A percentile compares a stretch with the other conserved stretches of the same genome.
Conservation (phyloP, 768 basidiomycete genomes). For the Leccinum arenicola region DNA sequence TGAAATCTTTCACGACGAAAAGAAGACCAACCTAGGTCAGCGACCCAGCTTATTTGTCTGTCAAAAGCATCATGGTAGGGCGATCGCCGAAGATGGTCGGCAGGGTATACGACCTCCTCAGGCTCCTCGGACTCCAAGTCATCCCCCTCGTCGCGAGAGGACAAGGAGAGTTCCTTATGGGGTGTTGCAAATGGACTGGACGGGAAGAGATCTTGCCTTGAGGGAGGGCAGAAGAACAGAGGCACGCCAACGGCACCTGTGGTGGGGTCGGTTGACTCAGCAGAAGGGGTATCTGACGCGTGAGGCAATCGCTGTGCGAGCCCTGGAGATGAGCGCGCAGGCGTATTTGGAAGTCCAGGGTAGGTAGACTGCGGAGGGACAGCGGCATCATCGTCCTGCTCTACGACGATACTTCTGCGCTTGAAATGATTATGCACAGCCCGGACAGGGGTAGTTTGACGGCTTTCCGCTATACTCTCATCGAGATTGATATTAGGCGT, state of each 20-base stretch:
- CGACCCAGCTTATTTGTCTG: conserved; percentile 75
- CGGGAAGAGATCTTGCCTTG: conserved; percentile 58
- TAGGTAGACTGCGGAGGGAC: conserved; percentile 37
- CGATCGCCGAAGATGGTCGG: conserved; percentile 51
- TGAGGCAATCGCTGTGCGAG: conserved; percentile 42
- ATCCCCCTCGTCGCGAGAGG: conserved; percentile 56
- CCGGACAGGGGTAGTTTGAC: conserved; percentile 34
- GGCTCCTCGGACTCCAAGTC: conserved; percentile 34
- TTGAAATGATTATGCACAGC: conserved; percentile 40
- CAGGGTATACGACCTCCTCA: conserved; percentile 63
- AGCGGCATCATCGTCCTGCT: conserved; percentile 65
- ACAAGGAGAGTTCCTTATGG: conserved; percentile 54
- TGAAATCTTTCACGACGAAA: conserved; percentile 4
- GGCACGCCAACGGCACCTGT: conserved; percentile 47
- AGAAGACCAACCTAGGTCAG: conserved; percentile 56
- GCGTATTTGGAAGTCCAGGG: conserved; percentile 42
- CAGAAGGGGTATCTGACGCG: conserved; percentile 51
- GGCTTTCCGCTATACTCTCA: conserved; percentile 29
- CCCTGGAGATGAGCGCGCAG: conserved; percentile 35
- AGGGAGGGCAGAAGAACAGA: conserved; percentile 45
- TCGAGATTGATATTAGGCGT: conserved; percentile 29
- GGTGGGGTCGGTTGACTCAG: conserved; percentile 42
- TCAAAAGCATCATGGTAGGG: conserved; percentile 48
- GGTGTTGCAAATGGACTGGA: conserved; percentile 74
- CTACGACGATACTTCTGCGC: conserved; percentile 64